Percentiles rank a stretch among this genome's conserved stretches.
Evolutionary conservation across 2,329 filamentous ascomycete species (phyloP).

Genomic region (Pyrenophora teres): DNA sequence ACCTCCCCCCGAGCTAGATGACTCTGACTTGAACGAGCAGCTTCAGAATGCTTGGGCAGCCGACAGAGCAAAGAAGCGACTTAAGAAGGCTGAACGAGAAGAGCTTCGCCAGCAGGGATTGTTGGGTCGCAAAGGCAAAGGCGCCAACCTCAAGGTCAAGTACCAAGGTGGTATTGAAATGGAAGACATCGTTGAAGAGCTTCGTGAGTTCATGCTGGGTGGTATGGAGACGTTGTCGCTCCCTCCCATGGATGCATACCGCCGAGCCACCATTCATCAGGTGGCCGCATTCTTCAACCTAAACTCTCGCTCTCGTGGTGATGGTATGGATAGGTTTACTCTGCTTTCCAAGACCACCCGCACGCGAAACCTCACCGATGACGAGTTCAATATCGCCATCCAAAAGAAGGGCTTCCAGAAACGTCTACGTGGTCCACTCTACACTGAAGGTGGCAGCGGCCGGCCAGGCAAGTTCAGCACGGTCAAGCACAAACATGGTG

Average conservation of each 20-base stretch:
- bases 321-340: conserved; percentile 73
- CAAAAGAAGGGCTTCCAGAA: conserved; percentile 55
- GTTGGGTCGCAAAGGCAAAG: conserved; percentile 51
- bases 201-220: conserved; percentile 71
- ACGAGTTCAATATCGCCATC: conserved; percentile 54
- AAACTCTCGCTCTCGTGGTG: conserved; percentile 82
- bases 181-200: conserved; percentile 71
- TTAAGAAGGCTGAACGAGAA: conserved; percentile 55
- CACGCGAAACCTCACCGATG: conserved; percentile 66
- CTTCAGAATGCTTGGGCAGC: conserved; percentile 50
- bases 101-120: conserved; percentile 52
- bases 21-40: conserved; percentile 51
- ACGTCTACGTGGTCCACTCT: conserved; percentile 39
- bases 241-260: conserved; percentile 80
- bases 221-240: conserved; percentile 69
- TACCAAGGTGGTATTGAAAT: conserved; percentile 74
- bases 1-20: conserved; percentile 53
- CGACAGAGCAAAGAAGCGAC: conserved; percentile 53
- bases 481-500: conserved; percentile 17
- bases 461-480: conserved; percentile 16
- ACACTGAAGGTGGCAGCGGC: conserved; percentile 12
- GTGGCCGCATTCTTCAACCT: conserved; percentile 75
- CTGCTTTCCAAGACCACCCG: conserved; percentile 74
- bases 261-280: conserved; percentile 79
- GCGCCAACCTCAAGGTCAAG: conserved; percentile 64